These are phyloP conservation scores for Macadamia integrifolia DNA, from an alignment of 164 flowering plant species.

Conservation along the genomic window DNA sequence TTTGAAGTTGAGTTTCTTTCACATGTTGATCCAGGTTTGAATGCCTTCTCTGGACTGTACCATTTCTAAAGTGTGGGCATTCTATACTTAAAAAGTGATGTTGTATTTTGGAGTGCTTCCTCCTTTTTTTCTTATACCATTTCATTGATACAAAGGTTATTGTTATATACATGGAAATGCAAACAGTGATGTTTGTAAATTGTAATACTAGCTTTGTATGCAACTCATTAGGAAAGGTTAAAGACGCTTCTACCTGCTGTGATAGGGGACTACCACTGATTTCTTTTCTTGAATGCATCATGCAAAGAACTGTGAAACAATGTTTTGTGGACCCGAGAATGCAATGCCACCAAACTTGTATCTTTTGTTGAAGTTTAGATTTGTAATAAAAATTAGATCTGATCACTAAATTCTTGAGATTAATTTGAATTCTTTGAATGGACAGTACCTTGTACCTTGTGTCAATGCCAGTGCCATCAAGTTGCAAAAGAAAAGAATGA, in stretches of 20 bases:
- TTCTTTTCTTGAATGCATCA: conserved; percentile 91
- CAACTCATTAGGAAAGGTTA: conserved; percentile 45
- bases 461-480: not conserved
- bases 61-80: no score
- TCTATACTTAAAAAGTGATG: no score
- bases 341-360: conserved; percentile 79
- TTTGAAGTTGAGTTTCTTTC: conserved; percentile 6
- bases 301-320: conserved; percentile 85
- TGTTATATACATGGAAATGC: no score
- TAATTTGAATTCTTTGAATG: not conserved
- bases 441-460: not conserved
- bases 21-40: conserved; percentile 41
- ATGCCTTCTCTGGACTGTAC: no score
- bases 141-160: no score
- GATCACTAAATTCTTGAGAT: not conserved
- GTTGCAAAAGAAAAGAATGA: not conserved
- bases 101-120: no score
- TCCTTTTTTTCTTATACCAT: no score
- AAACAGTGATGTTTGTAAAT: no score
- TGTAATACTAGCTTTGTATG: not conserved
- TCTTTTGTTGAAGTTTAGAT: conserved; percentile 5
- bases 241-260: conserved; percentile 74
- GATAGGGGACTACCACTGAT: conserved; percentile 86
- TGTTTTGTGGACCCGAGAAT: conserved; percentile 83
- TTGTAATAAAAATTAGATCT: not conserved